These are phyloP conservation scores for Decorospora gaudefroyi DNA, from an alignment of 2,329 filamentous ascomycete genomes.

Conservation along the genomic window DNA sequence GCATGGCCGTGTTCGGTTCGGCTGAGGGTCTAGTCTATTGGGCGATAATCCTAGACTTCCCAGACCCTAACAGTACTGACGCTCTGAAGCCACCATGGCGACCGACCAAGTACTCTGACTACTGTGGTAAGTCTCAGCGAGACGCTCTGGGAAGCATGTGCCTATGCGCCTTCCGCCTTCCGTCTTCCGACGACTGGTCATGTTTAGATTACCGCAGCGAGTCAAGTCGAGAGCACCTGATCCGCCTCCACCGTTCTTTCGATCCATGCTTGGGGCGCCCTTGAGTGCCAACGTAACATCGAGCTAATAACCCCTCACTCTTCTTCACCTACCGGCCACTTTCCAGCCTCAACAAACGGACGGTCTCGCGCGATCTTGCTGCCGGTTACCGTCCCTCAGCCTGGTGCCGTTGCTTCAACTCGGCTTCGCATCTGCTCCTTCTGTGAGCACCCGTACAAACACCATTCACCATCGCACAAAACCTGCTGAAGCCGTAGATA, in stretches of 20 bases:
- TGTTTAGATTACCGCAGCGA: slow-evolving; percentile 25
- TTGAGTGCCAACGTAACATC: slow-evolving; percentile 27
- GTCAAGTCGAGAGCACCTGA: slow-evolving; percentile 27
- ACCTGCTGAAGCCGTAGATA: slow-evolving; percentile 24
- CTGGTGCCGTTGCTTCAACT: slow-evolving; percentile 6
- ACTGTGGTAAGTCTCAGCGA: slow-evolving; percentile 13
- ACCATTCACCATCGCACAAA: too few species aligned
- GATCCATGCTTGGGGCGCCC: slow-evolving; percentile 16
- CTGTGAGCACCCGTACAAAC: too few species aligned
- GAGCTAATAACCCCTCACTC: slow-evolving; percentile 23
- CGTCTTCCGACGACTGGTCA: slow-evolving; percentile 16
- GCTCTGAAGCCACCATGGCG: slow-evolving; percentile 6
- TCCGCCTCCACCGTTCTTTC: slow-evolving; percentile 23
- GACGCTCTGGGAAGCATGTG: slow-evolving; percentile 12
- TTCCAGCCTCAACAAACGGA: slow-evolving; percentile 17
- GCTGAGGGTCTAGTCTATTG: slow-evolving; percentile 8
- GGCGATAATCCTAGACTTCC: slow-evolving; percentile 2
- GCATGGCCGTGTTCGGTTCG: slow-evolving; percentile 8
- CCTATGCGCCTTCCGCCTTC: slow-evolving; percentile 11
- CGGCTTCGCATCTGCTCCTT: slow-evolving; percentile 10
- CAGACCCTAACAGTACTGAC: not conserved
- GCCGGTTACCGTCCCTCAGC: slow-evolving; percentile 9
- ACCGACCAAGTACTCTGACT: slow-evolving; percentile 10
- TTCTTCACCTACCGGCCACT: slow-evolving; percentile 13
- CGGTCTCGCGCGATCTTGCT: slow-evolving; percentile 9